Base-by-base conservation (phyloP, 2,329 filamentous ascomycete species). In the Pseudogymnoascus sp. region DNA sequence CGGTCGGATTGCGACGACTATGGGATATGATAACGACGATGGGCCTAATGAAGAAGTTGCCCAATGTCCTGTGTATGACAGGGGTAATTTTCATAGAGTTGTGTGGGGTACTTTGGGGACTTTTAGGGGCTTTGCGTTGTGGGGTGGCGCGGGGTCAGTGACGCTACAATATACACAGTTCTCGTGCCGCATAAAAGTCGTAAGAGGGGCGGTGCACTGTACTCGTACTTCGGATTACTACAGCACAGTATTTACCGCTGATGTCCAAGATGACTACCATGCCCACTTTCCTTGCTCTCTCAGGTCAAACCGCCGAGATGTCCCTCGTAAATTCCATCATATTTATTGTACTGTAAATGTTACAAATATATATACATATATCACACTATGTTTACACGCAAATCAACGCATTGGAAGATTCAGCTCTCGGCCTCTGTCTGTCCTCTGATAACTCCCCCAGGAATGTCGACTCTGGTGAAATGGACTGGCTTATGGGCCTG, bases 361-460 rank as follows among this genome's bases (percentile, higher is more conserved):
- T 32, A 54, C 11, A 20, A 11, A 54, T 34, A 30, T 50, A 16
- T 50, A 11, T 50, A 25, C 30, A 11, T 50, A 30, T 50, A 16
- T 50, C 16, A 54, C 47, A 54, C 28, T 54, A 9, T 20, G 9
- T 18, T 32, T 54, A 34, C 47, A 54, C 16, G 28, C 47, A 16
- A 54, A 34, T 18, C 20, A 54, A 32, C 28, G 16, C 28, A 14
- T 16, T 4, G 14, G 4, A 54, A 54, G 25, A 8, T 34, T 32
- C 28, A 32, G 47, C n/a, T 20, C 47, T 54, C 62, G 60, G 14
- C 4, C 32, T 61, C 59, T 47, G 57, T 1, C 68, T 32, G 7
- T 65, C 35, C 64, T 68, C 47, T 25, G 61, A 32, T 16, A 43
- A n/a, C 34, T n/a, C 58, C 58, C 62, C 61, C 41, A 66, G 59